Percentiles rank a stretch among this genome's conserved stretches.
These are phyloP conservation scores for Colletotrichum eleusines DNA, from an alignment of 2,329 filamentous ascomycete species.

Conservation along the genomic window DNA sequence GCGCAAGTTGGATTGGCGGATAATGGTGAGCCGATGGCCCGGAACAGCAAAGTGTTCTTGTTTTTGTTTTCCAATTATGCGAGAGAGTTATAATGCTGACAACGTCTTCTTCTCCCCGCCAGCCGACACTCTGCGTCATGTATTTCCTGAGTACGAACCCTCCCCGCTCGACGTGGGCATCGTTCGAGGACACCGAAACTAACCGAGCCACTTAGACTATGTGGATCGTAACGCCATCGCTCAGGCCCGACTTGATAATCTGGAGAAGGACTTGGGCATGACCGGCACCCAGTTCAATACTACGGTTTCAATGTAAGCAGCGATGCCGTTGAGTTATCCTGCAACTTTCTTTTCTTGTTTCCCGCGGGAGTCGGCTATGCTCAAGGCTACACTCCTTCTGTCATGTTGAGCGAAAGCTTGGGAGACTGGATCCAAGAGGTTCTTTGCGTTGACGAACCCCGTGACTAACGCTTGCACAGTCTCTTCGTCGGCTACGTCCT, in stretches of 20 bases:
- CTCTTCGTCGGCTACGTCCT: conserved; percentile 56
- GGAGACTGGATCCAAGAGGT: conserved; percentile 12
- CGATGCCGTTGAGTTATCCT: neutral
- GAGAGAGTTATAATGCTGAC: conserved; percentile 16
- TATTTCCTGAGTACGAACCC: conserved; percentile 55
- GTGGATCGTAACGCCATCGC: conserved; percentile 62
- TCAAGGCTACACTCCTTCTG: neutral
- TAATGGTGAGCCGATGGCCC: conserved; percentile 52
- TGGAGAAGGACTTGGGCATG: conserved; percentile 59
- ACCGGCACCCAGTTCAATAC: conserved; percentile 53
- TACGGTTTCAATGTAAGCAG: conserved; percentile 53
- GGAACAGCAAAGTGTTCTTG: no score
- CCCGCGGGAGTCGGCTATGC: neutral
- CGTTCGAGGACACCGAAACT: neutral
- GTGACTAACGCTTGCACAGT: conserved; percentile 40
- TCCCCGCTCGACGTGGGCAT: neutral
- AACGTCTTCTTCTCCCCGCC: neutral
- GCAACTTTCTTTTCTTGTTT: neutral
- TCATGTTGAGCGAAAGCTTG: conserved; percentile 31
- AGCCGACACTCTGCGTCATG: conserved; percentile 56
- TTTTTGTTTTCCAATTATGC: no score
- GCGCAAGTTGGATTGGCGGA: conserved; percentile 55
- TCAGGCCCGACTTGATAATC: conserved; percentile 55
- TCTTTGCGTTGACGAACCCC: no score
- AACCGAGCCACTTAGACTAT: conserved; percentile 45